These are phyloP conservation scores for Ogataea trehaloabstinens DNA, from an alignment of 805 yeast genomes.

Conservation along the genomic window DNA sequence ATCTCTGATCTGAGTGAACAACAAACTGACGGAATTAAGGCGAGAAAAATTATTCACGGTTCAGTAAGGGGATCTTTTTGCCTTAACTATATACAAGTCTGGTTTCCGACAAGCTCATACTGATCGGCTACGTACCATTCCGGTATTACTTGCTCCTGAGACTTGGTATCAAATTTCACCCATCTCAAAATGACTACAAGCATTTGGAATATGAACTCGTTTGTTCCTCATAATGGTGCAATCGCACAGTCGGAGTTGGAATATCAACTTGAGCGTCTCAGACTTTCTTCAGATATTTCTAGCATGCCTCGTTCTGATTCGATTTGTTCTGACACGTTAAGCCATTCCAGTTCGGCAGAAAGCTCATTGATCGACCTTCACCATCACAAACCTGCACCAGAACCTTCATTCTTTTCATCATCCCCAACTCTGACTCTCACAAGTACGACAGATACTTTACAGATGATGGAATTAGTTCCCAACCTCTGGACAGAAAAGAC, in stretches of 20 bases:
- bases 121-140: not conserved
- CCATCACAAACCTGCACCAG: constrained; percentile 5
- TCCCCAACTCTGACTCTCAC: not conserved
- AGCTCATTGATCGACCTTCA: constrained; percentile 11
- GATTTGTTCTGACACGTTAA: constrained; percentile 16
- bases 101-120: not conserved
- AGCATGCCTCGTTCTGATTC: constrained; percentile 11
- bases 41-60: not conserved
- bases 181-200: not conserved
- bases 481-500: constrained; percentile 23
- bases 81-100: not conserved
- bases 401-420: constrained; percentile 1
- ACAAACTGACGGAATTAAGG: not conserved
- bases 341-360: constrained; percentile 18
- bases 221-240: not conserved
- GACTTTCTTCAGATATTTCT: not conserved
- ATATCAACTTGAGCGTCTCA: not conserved
- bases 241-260: not conserved
- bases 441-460: constrained; percentile 6
- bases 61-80: not conserved
- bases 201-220: constrained; percentile 1
- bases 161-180: not conserved
- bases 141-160: not conserved
- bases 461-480: constrained; percentile 27
- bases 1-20: not conserved